Percentiles rank a stretch among this genome's conserved stretches.
These are phyloP conservation scores for Aspergillus conjunctus DNA, from an alignment of 495 filamentous ascomycete genomes.

Conservation along the genomic window DNA sequence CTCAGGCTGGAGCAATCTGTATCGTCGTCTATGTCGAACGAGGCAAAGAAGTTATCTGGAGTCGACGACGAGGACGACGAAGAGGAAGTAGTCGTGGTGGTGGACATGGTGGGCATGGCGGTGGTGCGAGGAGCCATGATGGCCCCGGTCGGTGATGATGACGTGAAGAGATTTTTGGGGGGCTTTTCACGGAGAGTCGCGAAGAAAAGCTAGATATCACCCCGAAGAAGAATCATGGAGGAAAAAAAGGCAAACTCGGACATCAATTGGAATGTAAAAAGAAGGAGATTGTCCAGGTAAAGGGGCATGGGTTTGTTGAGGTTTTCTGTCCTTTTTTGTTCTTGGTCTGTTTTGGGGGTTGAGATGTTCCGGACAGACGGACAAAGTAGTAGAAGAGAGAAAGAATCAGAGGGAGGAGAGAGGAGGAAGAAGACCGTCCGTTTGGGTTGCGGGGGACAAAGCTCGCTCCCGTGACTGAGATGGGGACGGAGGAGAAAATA, in stretches of 20 bases:
- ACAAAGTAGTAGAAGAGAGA: slow-evolving; percentile 18
- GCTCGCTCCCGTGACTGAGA: slow-evolving; percentile 20
- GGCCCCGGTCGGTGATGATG: slow-evolving; percentile 19
- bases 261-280: slow-evolving; percentile 21
- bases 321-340: slow-evolving; percentile 14
- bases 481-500: slow-evolving; percentile 33
- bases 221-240: slow-evolving; percentile 20
- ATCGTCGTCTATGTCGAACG: slow-evolving; percentile 43
- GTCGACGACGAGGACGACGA: slow-evolving; percentile 15
- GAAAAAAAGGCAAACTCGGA: slow-evolving; percentile 10
- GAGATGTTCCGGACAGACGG: slow-evolving; percentile 11
- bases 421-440: slow-evolving; percentile 22
- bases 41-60: slow-evolving; percentile 14
- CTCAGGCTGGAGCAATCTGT: slow-evolving; percentile 60
- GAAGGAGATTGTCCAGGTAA: slow-evolving; percentile 2
- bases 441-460: slow-evolving; percentile 16
- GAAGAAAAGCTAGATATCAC: slow-evolving; percentile 18
- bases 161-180: slow-evolving; percentile 1
- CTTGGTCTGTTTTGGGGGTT: slow-evolving; percentile 1
- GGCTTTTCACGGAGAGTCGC: slow-evolving; percentile 13
- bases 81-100: slow-evolving; percentile 15
- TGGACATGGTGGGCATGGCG: slow-evolving; percentile 14
- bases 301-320: slow-evolving; percentile 1
- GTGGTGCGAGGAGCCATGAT: slow-evolving; percentile 19
- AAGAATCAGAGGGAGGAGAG: slow-evolving; percentile 9